Conservation (phyloP, 768 basidiomycete species). For the Suillus americanus region DNA sequence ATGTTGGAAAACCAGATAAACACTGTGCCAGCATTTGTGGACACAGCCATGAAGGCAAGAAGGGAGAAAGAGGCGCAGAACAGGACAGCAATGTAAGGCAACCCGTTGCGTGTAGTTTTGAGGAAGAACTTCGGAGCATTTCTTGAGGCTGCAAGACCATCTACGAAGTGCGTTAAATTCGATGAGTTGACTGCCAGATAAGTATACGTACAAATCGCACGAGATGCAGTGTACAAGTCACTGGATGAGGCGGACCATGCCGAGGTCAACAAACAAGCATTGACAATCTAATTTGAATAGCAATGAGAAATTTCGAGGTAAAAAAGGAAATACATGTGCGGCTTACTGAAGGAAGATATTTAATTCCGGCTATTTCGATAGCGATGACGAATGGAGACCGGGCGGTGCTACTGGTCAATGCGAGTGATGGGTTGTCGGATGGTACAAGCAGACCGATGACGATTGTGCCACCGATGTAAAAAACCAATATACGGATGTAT, state of each 20-base stretch:
- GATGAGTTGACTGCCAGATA: background rate
- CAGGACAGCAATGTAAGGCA: constrained; percentile 72
- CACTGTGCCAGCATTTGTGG: constrained; percentile 62
- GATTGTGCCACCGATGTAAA: constrained; percentile 66
- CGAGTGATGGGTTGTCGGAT: constrained; percentile 57
- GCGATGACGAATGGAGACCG: constrained; percentile 93
- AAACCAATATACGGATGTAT: constrained; percentile 79
- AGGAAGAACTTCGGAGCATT: constrained; percentile 84
- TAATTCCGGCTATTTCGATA: constrained; percentile 81
- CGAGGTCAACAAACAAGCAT: constrained; percentile 80
- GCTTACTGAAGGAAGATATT: constrained; percentile 72
- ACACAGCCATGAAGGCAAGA: constrained; percentile 81
- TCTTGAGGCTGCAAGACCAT: constrained; percentile 78
- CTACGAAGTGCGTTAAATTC: constrained; percentile 32
- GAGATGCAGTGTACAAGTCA: constrained; percentile 87
- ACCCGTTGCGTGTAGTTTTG: constrained; percentile 64
- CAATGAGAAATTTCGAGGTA: background rate
- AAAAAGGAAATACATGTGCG: constrained; percentile 16
- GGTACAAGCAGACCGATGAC: constrained; percentile 86
- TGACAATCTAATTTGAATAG: constrained; percentile 55
- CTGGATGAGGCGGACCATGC: constrained; percentile 92
- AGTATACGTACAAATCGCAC: constrained; percentile 68
- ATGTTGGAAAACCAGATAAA: constrained; percentile 82
- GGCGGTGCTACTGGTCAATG: constrained; percentile 53
- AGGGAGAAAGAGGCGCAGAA: constrained; percentile 64